Base-by-base conservation (phyloP, 306 rosid species). In the Senna siamea region DNA sequence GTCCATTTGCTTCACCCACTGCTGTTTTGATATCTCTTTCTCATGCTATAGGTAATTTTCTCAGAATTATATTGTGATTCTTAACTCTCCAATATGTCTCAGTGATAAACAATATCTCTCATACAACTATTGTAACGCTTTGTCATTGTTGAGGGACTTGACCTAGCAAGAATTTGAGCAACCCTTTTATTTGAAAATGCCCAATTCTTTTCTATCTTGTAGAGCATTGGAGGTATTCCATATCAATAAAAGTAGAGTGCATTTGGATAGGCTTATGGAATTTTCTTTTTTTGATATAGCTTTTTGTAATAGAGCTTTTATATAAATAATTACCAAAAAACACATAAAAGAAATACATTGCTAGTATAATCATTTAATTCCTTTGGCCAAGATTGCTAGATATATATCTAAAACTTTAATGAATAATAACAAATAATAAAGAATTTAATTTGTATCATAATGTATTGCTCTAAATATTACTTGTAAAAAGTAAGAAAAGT, bases 1-100 rank as follows among this genome's bases (percentile, higher is more conserved):
- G 98, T 73, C 97, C 98, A 44, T 90, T 89, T 86, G 73, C 93
- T 74, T 86, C 98, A 54, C 96, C 98, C 22, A 68, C 81, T 15
- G 93, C 61, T 40, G 96, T 89, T 80, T 73, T 93, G 78, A 74
- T 75, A 61, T 86, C 98, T 72, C 77, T 90, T 32, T 90, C 98
- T 60, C 91, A 84, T 73, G 98, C 96, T 46, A 82, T 86, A 64
- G 97, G 98, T 93, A 90, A 87, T 69, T 80, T 80, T 51, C 70
- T 71, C 50, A 63, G 44, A 20, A 54, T 37, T 37, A 18, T 4
- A 4, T 7, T 62, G 68, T 4, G 48, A 61, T 37, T 8, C 48
- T 17, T 62, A 18, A 5, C 15, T 3, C n/a, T 35, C 6, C 9
- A 38, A n/a, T 18, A 37, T 18, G 30, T 18, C 30, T 17, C 19